Evolutionary conservation across 495 filamentous ascomycete genomes (phyloP).

Genomic region (Lasiosphaeria miniovina): DNA sequence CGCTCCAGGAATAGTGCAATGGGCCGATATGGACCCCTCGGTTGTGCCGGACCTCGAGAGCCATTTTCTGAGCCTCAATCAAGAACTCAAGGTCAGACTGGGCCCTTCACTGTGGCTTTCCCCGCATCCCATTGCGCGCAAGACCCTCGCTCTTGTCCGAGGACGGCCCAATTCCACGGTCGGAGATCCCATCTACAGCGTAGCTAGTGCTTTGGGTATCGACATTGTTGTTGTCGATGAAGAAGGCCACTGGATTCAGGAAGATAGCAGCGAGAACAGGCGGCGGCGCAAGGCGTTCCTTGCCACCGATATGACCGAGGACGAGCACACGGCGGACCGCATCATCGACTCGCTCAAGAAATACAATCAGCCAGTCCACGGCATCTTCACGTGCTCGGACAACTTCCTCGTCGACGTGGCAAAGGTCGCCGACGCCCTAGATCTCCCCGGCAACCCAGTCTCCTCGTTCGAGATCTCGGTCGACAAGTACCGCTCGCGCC

Average conservation of each 20-base stretch:
- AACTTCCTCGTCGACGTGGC: conserved; percentile 39
- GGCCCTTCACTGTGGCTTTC: conserved; percentile 28
- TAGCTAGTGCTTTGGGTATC: conserved; percentile 42
- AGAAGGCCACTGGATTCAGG: conserved; percentile 47
- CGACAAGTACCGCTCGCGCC: conserved; percentile 42
- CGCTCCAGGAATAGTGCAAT: conserved; percentile 26
- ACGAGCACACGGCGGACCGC: conserved; percentile 29
- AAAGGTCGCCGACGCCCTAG: conserved; percentile 30
- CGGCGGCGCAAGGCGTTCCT: conserved; percentile 38
- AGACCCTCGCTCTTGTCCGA: conserved; percentile 36
- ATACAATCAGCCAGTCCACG: conserved; percentile 37
- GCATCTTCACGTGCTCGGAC: conserved; percentile 39
- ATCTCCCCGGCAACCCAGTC: conserved; percentile 31
- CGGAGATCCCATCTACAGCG: conserved; percentile 34
- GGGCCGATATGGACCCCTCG: conserved; percentile 15
- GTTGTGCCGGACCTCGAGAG: conserved; percentile 14
- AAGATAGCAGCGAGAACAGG: conserved; percentile 26
- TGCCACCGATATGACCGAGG: conserved; percentile 31
- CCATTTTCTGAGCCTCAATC: conserved; percentile 9
- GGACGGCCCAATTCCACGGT: conserved; percentile 38
- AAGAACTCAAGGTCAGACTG: conserved; percentile 23
- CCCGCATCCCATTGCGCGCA: conserved; percentile 20
- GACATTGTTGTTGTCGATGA: conserved; percentile 47
- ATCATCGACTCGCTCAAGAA: conserved; percentile 30
- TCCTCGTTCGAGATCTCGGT: conserved; percentile 40